These are phyloP conservation scores for Albifimbria verrucaria DNA, from an alignment of 2,329 filamentous ascomycete species.

Conservation along the genomic window DNA sequence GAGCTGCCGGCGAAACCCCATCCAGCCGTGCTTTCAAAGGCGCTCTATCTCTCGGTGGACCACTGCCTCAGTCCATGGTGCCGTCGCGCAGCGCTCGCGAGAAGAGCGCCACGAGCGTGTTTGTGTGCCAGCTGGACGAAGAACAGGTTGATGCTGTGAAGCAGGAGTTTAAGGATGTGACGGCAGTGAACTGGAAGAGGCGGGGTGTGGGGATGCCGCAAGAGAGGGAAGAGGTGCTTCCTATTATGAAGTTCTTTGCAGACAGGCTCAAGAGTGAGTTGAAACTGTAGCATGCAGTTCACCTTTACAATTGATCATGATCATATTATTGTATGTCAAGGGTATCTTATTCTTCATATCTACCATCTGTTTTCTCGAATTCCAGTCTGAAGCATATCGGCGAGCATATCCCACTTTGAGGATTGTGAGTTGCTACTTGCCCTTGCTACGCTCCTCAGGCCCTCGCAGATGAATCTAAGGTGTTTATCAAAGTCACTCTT, in stretches of 20 bases:
- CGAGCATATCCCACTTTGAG: conserved; percentile 74
- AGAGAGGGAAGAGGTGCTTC: conserved; percentile 79
- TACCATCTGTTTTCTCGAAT: conserved; percentile 17
- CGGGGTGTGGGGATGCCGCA: conserved; percentile 78
- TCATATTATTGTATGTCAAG: background rate
- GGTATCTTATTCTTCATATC: conserved; percentile 19
- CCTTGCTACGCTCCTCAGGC: conserved; percentile 70
- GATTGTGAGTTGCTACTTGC: conserved; percentile 61
- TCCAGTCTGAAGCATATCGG: conserved; percentile 69
- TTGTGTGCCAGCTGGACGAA: conserved; percentile 60
- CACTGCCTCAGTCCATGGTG: conserved; percentile 51
- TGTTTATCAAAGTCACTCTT: conserved; percentile 62
- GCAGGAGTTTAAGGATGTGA: conserved; percentile 62
- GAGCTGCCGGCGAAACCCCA: conserved; percentile 1
- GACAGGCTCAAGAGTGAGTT: conserved; percentile 48
- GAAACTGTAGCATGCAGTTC: background rate
- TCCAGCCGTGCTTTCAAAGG: conserved; percentile 43
- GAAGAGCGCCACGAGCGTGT: conserved; percentile 61
- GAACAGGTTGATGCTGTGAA: conserved; percentile 63
- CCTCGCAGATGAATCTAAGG: conserved; percentile 67
- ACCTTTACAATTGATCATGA: background rate
- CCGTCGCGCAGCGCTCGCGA: conserved; percentile 38
- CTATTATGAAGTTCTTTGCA: conserved; percentile 82
- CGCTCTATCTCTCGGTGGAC: conserved; percentile 60
- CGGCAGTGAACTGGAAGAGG: conserved; percentile 67